Evolutionary conservation across 768 basidiomycete genomes (phyloP), one percentile per base, ranked within the genome.

Genomic region (Tephrocybe sp.): DNA sequence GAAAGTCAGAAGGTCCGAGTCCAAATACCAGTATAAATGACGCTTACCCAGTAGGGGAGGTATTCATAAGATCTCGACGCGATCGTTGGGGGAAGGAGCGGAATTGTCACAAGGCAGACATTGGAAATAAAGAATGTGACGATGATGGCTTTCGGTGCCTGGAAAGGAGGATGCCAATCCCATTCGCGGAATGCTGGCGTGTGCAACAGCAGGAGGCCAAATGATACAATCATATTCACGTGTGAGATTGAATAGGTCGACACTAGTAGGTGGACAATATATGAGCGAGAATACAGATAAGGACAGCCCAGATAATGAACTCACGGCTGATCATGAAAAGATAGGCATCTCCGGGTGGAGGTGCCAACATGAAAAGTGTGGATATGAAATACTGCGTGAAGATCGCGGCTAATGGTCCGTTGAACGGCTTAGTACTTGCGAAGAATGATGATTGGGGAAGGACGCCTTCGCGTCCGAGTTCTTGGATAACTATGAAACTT

Each of bases 291-390:
- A 30, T 30, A 12, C 28, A 30, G 28, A 36, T 36, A 15, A 15
- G 25, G 11, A 30, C 28, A 5, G 6, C 11, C 11, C 11, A 30
- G 11, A 11, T 30, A 11, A 11, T 30, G 2, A 15, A 62, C 84
- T 57, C 44, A 85, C 85, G 63, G 58, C 79, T 85, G 50, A 86
- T 72, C 55, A 83, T 73, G 64, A 91, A 87, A 26, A 80, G 72
- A 59, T 87, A 90, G 0, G 84, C 85, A 57, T 90, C 88, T 4
- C 88, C 88, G 0, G 85, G 76, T 0, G 88, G 88, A 0, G 83
- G 72, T 1, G 73, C 71, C 10, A 80, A 57, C 34, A 85, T 68
- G 50, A 86, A 69, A n/a, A 75, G 53, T n/a, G 78, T 73, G 0
- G 84, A 86, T 11, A 86, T 57, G 5, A 79, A 17, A 65, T 81